Conservation (phyloP, 2,329 filamentous ascomycete genomes). For the Aspergillus sp. region DNA sequence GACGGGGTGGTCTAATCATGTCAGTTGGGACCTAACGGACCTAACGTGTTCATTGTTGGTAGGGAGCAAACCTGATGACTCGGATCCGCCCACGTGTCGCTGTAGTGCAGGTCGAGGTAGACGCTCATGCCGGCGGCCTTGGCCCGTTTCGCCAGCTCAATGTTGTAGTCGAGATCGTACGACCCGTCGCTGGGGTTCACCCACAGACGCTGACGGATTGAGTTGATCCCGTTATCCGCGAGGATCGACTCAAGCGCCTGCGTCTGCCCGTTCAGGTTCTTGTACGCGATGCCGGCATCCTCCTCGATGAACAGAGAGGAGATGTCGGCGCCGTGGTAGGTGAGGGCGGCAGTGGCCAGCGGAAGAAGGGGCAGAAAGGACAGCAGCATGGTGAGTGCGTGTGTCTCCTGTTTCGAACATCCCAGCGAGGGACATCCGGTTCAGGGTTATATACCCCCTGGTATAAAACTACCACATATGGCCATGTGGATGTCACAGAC, state of each 20-base stretch:
- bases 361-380: conserved; percentile 17
- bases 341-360: conserved; percentile 46
- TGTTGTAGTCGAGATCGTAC: conserved; percentile 69
- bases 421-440: neutral
- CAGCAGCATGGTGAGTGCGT: conserved; percentile 10
- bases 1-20: conserved; percentile 50
- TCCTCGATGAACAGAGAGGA: conserved; percentile 66
- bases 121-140: conserved; percentile 61
- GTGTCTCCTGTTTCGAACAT: neutral
- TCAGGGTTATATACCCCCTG: neutral
- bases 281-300: conserved; percentile 59
- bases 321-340: conserved; percentile 68
- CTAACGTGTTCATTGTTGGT: too few species aligned
- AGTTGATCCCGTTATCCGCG: conserved; percentile 62
- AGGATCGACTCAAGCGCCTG: conserved; percentile 63
- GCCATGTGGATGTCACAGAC: neutral
- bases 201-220: conserved; percentile 69
- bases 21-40: conserved; percentile 3
- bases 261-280: conserved; percentile 51
- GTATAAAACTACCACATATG: neutral
- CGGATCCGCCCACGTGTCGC: conserved; percentile 71
- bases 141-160: conserved; percentile 64
- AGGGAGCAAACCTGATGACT: conserved; percentile 49
- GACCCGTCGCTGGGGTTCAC: conserved; percentile 63
- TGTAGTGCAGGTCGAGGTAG: conserved; percentile 64